Evolutionary conservation across 116 monocot species (phyloP), one percentile per base, ranked within the genome.

Genomic region (Iris pallida): DNA sequence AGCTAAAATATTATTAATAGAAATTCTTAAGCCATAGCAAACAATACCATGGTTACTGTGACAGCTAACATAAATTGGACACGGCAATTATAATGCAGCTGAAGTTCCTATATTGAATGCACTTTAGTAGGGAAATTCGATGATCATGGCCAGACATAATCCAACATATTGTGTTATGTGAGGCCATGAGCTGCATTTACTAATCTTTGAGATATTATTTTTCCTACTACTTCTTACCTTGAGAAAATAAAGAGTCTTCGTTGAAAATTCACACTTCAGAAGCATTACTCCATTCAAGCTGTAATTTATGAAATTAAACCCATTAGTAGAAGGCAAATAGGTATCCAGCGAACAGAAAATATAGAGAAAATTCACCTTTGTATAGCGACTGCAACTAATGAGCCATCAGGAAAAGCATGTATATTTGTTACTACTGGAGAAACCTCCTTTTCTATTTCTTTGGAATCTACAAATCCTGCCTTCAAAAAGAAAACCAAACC

Each of bases 231-330:
- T 43, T 9, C 75, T 85, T 68, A 97, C 97, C 92, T 79, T 90
- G 19, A 71, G 30, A 60, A 83, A 42, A 44, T 68, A 68, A 70
- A 97, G 66, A 58, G 20, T 80, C 75, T 63, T 77, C 46, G 63
- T 16, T 48, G 73, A 30, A 40, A 73, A 72, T 45, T 90, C 66
- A 54, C 83, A 92, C n/a, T 51, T 81, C 20, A 97, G 68, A 77
- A 97, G 79, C 55, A 82, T 54, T 55, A 97, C 69, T 49, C 92
- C 88, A 69, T 78, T 69, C 18, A 90, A 92, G 58, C 97, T 97
- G 89, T 60, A 63, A 47, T 64, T 11, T 16, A 42, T 45, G 65
- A 76, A 69, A 58, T 41, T 20, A 55, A 10, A n/a, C 0, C 55
- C 15, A 14, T 42, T 4, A 40, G 18, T 41, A 66, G 13, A 57